Evolutionary conservation across 495 filamentous ascomycete species (phyloP), one percentile per base, ranked within the genome.

Genomic region (Penicillium waksmanii): DNA sequence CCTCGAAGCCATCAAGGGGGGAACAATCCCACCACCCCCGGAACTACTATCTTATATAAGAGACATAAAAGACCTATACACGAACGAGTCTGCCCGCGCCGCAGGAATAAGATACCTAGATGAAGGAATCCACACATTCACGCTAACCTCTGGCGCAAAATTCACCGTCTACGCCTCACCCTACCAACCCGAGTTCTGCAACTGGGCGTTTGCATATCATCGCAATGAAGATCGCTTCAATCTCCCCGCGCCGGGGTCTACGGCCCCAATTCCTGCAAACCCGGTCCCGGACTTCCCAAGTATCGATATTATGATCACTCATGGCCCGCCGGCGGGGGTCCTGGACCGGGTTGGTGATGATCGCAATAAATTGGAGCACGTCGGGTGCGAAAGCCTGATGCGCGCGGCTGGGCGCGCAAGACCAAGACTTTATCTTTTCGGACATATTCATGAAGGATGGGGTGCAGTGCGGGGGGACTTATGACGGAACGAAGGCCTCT

Each of bases 151-250:
- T 60, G 87, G 87, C 10, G 86, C 85, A 0, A 65, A 38, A 12
- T 75, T 93, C 21, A 86, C 73, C 1, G 77, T 93, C 2, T 92
- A 92, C 54, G 85, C 87, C 6, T 89, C 85, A 12, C 87, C 89
- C 0, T 93, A 85, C 56, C 85, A 84, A 17, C 85, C 89, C 0
- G 85, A 84, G 23, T 82, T 78, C 55, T 77, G 72, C 51, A 71
- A 77, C 43, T 86, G 82, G 82, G 89, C 82, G 1, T 93, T 91
- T 61, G 78, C 80, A 23, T 91, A 91, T 66, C 49, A 65, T 4
- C 74, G 72, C 8, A n/a, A 72, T 19, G 59, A 82, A 38, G 84
- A 86, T 57, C 82, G 85, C 3, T 88, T 78, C 67, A 86, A 85
- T 61, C 67, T 66, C 19, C 64, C 71, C 1, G 9, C 55, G 3